Percentiles rank a stretch among this genome's conserved stretches.
Conservation (phyloP, 495 filamentous ascomycete genomes). For the Xylona heveae region DNA sequence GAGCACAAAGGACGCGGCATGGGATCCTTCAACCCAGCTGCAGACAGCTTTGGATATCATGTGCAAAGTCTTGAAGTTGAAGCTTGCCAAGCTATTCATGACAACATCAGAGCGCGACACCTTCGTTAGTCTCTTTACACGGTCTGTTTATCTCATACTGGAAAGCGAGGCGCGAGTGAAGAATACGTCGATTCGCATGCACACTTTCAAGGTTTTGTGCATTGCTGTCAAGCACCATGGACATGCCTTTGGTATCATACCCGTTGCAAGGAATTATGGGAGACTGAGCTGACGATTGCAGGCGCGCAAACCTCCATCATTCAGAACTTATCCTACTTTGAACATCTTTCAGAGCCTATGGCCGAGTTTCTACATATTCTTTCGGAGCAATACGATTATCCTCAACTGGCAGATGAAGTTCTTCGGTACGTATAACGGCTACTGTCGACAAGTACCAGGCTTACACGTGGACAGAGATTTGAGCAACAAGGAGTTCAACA, state of each 20-base stretch:
- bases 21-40: constrained; percentile 77
- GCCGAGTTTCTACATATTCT: constrained; percentile 95
- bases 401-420: constrained; percentile 86
- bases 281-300: constrained; percentile 16
- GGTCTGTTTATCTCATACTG: constrained; percentile 82
- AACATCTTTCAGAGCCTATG: constrained; percentile 96
- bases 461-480: constrained; percentile 37
- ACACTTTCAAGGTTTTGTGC: constrained; percentile 89
- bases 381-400: constrained; percentile 92
- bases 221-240: constrained; percentile 97
- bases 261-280: neutral
- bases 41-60: constrained; percentile 78
- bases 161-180: constrained; percentile 91
- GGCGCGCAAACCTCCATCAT: constrained; percentile 95
- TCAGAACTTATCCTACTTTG: constrained; percentile 93
- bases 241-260: constrained; percentile 69
- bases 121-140: constrained; percentile 77
- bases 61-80: constrained; percentile 89
- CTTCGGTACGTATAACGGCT: constrained; percentile 29
- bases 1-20: constrained; percentile 45
- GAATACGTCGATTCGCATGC: constrained; percentile 78
- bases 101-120: constrained; percentile 95
- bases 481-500: constrained; percentile 94
- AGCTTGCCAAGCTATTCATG: constrained; percentile 75
- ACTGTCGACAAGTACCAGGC: neutral